A percentile compares a stretch with the other conserved stretches of the same genome.
Evolutionary conservation across 225 moss, liverwort and hornwort genomes (phyloP).

Genomic region (Physcomitrellopsis africana): DNA sequence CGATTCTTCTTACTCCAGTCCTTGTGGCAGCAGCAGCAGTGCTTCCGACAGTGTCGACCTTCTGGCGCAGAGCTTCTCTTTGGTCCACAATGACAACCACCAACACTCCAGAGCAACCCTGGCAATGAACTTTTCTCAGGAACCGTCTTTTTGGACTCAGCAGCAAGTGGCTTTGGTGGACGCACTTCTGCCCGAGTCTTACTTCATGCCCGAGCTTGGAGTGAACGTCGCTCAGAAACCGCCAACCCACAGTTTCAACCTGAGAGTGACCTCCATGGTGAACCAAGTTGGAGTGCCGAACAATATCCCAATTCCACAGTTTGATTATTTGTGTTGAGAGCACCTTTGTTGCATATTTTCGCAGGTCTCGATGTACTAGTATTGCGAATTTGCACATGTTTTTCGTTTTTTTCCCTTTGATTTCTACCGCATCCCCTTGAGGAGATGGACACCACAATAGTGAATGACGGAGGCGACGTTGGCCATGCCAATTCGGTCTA

Average conservation of each 20-base stretch:
- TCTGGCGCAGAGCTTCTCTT: background rate
- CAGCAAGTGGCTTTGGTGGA: constrained; percentile 18
- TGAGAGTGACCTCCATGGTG: too few relatives aligned
- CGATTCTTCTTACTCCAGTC: background rate
- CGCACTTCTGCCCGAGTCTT: background rate
- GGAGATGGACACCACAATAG: too few relatives aligned
- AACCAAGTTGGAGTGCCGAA: background rate
- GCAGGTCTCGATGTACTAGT: too few relatives aligned
- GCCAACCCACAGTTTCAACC: background rate
- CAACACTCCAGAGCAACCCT: background rate
- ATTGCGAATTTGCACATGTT: too few relatives aligned
- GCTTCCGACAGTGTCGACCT: background rate
- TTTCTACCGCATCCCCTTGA: too few relatives aligned
- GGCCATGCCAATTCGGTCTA: too few relatives aligned
- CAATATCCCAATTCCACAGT: constrained; percentile 1
- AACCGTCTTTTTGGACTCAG: constrained; percentile 6
- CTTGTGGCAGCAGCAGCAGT: background rate
- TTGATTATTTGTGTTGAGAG: too few relatives aligned
- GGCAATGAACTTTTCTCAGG: background rate
- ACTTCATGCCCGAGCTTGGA: constrained; percentile 10
- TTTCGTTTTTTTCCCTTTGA: too few relatives aligned
- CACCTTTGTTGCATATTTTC: too few relatives aligned
- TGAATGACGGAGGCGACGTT: too few relatives aligned
- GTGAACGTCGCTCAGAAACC: background rate
- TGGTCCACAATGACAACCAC: background rate